These are phyloP conservation scores for Zanthoxylum bungeanum DNA, from an alignment of 345 rosid genomes.

Conservation along the genomic window DNA sequence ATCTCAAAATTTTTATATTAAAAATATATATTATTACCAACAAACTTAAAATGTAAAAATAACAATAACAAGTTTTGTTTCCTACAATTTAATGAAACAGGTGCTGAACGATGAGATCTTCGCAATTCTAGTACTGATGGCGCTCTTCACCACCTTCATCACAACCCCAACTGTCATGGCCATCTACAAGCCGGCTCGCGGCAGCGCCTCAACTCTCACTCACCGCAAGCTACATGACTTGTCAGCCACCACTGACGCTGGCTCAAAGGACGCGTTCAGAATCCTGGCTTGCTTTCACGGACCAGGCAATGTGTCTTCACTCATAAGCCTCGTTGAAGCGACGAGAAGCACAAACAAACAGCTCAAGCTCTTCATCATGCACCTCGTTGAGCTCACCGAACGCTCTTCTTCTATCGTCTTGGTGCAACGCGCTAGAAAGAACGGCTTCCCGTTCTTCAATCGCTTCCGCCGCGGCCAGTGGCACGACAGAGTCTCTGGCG, in stretches of 20 bases:
- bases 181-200: conserved; percentile 60
- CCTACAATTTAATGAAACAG: conserved; percentile 24
- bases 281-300: conserved; percentile 73
- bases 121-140: conserved; percentile 80
- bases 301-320: conserved; percentile 56
- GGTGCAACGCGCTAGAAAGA: conserved; percentile 59
- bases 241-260: conserved; percentile 25
- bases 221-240: conserved; percentile 54
- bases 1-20: too few relatives aligned
- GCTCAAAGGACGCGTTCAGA: conserved; percentile 46
- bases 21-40: too few relatives aligned
- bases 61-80: not conserved
- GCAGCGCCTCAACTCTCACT: conserved; percentile 14
- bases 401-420: conserved; percentile 73
- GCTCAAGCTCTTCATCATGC: conserved; percentile 71
- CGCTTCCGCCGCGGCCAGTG: conserved; percentile 49
- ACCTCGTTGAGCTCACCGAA: conserved; percentile 76
- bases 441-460: conserved; percentile 71
- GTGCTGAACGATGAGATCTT: conserved; percentile 80
- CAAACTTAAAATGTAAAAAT: too few relatives aligned
- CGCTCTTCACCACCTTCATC: conserved; percentile 83
- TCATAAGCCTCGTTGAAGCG: conserved; percentile 64
- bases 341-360: conserved; percentile 50
- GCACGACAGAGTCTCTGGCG: conserved; percentile 50
- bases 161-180: conserved; percentile 78